Evolutionary conservation across 2,329 filamentous ascomycete genomes (phyloP).

Genomic region (Penicillium sp.): DNA sequence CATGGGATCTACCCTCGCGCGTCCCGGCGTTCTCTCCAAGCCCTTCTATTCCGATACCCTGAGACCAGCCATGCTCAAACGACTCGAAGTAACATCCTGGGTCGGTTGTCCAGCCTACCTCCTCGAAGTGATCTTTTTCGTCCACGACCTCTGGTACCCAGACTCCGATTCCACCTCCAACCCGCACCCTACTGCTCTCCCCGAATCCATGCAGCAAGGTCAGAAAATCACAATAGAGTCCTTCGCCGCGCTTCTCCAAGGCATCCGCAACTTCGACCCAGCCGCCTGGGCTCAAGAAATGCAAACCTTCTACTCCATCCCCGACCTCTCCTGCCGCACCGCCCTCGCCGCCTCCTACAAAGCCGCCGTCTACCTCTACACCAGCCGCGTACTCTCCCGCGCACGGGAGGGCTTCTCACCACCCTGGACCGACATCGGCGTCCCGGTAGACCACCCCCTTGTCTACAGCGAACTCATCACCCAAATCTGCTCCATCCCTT

Average conservation of each 20-base stretch:
- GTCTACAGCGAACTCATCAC: constrained; percentile 32
- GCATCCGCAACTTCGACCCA: constrained; percentile 40
- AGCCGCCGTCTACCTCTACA: constrained; percentile 40
- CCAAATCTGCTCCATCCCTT: constrained; percentile 35
- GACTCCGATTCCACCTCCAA: constrained; percentile 24
- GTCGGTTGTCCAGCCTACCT: constrained; percentile 42
- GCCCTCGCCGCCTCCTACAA: constrained; percentile 44
- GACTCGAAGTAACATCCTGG: constrained; percentile 40
- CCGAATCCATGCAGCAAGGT: constrained; percentile 24
- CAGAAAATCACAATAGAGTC: constrained; percentile 30
- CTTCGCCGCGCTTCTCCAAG: constrained; percentile 31
- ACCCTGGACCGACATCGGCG: constrained; percentile 23
- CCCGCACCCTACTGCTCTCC: constrained; percentile 27
- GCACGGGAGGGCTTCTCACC: constrained; percentile 23
- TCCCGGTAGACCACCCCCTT: constrained; percentile 28
- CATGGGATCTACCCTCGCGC: constrained; percentile 41
- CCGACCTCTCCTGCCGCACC: constrained; percentile 46
- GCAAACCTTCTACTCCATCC: constrained; percentile 43
- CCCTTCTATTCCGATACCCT: constrained; percentile 38
- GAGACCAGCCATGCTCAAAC: constrained; percentile 35
- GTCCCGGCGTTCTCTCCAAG: constrained; percentile 37
- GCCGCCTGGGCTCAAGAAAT: constrained; percentile 37
- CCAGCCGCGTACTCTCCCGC: constrained; percentile 37
- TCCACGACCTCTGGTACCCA: constrained; percentile 37
- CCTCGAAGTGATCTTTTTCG: constrained; percentile 39